Evolutionary conservation across 1,139 yeast species (phyloP).

Genomic region (Hemisphaericaspora subhashii): DNA sequence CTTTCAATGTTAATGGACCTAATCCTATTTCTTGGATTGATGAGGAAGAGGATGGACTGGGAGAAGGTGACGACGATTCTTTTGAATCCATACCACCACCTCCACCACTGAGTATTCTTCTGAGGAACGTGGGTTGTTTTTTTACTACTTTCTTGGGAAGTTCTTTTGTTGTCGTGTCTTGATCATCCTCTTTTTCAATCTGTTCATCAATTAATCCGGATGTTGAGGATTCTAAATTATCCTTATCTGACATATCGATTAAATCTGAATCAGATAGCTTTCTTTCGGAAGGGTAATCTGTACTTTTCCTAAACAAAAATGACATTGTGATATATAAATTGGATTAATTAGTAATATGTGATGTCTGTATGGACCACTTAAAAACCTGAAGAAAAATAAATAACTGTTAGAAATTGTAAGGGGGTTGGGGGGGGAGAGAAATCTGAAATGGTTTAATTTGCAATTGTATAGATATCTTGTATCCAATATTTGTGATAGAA

Average conservation of each 20-base stretch:
- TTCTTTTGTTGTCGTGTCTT: conserved; percentile 1
- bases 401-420: no score
- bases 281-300: conserved; percentile 47
- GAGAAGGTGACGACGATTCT: conserved; percentile 9
- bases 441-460: no score
- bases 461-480: no score
- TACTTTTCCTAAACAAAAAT: conserved; percentile 11
- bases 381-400: no score
- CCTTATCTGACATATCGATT: conserved; percentile 20
- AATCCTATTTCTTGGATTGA: conserved; percentile 31
- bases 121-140: conserved; percentile 12
- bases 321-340: conserved; percentile 8
- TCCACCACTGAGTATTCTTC: conserved; percentile 11
- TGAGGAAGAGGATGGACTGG: conserved; percentile 5
- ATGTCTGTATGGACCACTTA: no score
- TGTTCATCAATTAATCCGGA: not conserved
- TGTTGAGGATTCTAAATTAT: conserved; percentile 8
- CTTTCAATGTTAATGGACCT: conserved; percentile 37
- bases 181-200: conserved; percentile 2
- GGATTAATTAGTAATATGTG: not conserved
- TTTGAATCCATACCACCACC: conserved; percentile 9
- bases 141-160: conserved; percentile 6
- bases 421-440: no score
- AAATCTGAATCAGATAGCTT: conserved; percentile 53
- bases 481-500: no score